Conservation (phyloP, 2,329 filamentous ascomycete species). For the Didymella pomorum region DNA sequence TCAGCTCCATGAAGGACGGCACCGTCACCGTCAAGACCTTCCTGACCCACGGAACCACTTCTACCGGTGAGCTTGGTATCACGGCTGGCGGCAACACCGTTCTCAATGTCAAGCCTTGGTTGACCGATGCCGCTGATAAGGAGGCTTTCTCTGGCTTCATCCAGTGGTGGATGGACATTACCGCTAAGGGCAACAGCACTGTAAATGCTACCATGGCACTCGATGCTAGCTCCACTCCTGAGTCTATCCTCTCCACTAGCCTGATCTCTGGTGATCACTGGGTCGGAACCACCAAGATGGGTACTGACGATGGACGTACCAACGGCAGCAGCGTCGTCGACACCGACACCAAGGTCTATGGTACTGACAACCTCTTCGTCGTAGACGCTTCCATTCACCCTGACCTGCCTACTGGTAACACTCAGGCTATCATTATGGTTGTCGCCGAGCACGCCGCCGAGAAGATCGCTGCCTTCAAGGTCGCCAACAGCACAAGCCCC, state of each 20-base stretch:
- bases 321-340: constrained; percentile 43
- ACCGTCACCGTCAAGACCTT: constrained; percentile 30
- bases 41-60: constrained; percentile 34
- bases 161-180: constrained; percentile 22
- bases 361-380: constrained; percentile 55
- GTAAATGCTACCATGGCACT: constrained; percentile 16
- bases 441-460: constrained; percentile 69
- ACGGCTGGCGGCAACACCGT: constrained; percentile 44
- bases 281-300: constrained; percentile 22
- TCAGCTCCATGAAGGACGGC: constrained; percentile 41
- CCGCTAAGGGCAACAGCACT: constrained; percentile 13
- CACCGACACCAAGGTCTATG: constrained; percentile 54
- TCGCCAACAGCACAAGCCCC: constrained; percentile 45
- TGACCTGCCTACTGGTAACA: constrained; percentile 73
- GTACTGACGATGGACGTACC: constrained; percentile 45
- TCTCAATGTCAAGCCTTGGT: constrained; percentile 57
- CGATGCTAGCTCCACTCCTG: constrained; percentile 12
- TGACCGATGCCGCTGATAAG: constrained; percentile 41
- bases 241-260: constrained; percentile 10
- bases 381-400: constrained; percentile 65
- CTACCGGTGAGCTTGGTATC: constrained; percentile 30
- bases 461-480: constrained; percentile 57
- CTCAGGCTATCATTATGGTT: constrained; percentile 69
- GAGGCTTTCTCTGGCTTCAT: constrained; percentile 19
- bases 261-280: constrained; percentile 19